Conservation (phyloP, 2,329 filamentous ascomycete genomes). For the Ceratocystis albifundus region DNA sequence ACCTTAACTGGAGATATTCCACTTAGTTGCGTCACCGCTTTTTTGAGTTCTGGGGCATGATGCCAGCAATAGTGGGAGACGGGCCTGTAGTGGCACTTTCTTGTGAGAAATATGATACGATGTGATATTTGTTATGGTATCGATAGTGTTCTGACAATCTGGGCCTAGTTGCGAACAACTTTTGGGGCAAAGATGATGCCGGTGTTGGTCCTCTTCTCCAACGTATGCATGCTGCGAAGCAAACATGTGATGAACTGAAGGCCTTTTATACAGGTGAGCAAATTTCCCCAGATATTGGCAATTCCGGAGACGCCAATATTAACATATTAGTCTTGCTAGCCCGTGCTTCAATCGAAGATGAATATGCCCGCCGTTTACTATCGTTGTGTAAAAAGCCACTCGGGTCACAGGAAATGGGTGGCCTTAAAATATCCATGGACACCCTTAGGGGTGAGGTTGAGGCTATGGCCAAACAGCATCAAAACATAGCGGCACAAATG, state of each 20-base stretch:
- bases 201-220: conserved; percentile 83
- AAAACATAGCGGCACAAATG: conserved; percentile 84
- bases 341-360: conserved; percentile 91
- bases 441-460: conserved; percentile 82
- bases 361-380: conserved; percentile 82
- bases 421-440: conserved; percentile 73
- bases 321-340: background rate
- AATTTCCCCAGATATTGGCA: background rate
- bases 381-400: conserved; percentile 78
- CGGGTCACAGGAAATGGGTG: conserved; percentile 77
- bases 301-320: background rate
- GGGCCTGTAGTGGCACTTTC: conserved; percentile 55
- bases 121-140: background rate
- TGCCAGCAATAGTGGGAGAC: conserved; percentile 52
- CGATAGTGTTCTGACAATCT: background rate
- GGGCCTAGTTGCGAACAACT: conserved; percentile 82
- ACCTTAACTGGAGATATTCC: too few relatives aligned
- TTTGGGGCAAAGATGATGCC: conserved; percentile 98
- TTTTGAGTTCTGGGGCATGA: conserved; percentile 28
- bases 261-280: conserved; percentile 65
- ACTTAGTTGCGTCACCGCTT: background rate
- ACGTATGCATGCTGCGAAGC: conserved; percentile 89
- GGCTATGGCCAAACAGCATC: conserved; percentile 85
- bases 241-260: conserved; percentile 86
- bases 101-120: conserved; percentile 38